Percentiles rank a stretch among this genome's conserved stretches.
These are phyloP conservation scores for Dendrobium chrysotoxum DNA, from an alignment of 106 monocot genomes.

Conservation along the genomic window DNA sequence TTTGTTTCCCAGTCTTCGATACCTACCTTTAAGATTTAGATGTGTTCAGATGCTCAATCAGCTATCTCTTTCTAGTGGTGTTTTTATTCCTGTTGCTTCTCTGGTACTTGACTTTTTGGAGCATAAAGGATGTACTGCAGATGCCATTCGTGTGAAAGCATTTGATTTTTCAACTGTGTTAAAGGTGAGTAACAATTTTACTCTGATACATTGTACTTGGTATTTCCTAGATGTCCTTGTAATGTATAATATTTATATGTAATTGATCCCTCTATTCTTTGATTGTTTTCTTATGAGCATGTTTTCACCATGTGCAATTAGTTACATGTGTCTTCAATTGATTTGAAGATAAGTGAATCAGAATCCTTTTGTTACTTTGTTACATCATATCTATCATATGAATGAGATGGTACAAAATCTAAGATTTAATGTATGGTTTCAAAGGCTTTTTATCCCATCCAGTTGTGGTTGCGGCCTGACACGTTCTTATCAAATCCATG, in stretches of 20 bases:
- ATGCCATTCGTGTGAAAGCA: constrained; percentile 14
- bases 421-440: not conserved
- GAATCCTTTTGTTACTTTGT: not conserved
- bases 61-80: constrained; percentile 63
- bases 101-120: constrained; percentile 69
- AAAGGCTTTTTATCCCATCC: too few species aligned
- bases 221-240: not conserved
- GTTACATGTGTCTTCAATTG: not conserved
- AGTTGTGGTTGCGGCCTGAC: not conserved
- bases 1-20: constrained; percentile 65
- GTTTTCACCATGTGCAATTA: too few species aligned
- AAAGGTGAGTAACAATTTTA: constrained; percentile 40
- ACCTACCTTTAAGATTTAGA: constrained; percentile 71
- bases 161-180: constrained; percentile 44
- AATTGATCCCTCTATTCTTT: not conserved
- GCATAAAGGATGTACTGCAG: constrained; percentile 21
- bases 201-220: not conserved
- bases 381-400: not conserved
- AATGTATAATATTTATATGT: not conserved
- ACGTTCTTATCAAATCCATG: not conserved
- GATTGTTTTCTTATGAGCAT: not conserved
- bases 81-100: constrained; percentile 72
- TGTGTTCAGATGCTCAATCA: constrained; percentile 88
- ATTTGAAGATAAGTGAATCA: not conserved
- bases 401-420: not conserved